These are phyloP conservation scores for Phytophthora meadii DNA, from an alignment of 352 stramenopile genomes.

Conservation along the genomic window DNA sequence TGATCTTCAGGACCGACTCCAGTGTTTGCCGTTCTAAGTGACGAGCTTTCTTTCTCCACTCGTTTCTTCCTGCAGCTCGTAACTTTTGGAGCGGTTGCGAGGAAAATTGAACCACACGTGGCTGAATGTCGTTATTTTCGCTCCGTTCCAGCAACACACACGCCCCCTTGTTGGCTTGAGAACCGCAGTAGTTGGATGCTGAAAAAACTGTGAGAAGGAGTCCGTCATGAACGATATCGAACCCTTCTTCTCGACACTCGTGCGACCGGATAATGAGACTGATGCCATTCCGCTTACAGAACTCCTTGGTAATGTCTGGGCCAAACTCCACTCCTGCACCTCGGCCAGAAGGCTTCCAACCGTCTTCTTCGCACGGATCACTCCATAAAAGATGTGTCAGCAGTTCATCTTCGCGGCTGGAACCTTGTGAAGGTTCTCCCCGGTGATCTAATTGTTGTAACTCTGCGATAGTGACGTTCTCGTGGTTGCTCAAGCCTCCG, in stretches of 20 bases:
- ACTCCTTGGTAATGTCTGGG: conserved; percentile 87
- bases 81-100: conserved; percentile 81
- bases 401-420: conserved; percentile 76
- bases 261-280: conserved; percentile 93
- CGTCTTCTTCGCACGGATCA: conserved; percentile 71
- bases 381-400: conserved; percentile 92
- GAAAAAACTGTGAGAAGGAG: conserved; percentile 74
- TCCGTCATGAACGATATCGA: conserved; percentile 85
- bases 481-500: conserved; percentile 86
- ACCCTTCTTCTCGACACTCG: conserved; percentile 91
- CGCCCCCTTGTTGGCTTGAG: conserved; percentile 87
- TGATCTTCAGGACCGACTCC: conserved; percentile 58
- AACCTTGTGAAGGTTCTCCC: conserved; percentile 80
- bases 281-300: conserved; percentile 83
- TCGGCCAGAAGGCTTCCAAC: conserved; percentile 60
- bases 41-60: conserved; percentile 72
- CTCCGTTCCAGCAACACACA: conserved; percentile 63
- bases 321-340: conserved; percentile 92
- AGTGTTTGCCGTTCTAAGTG: conserved; percentile 65
- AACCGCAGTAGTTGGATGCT: conserved; percentile 89
- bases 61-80: conserved; percentile 55
- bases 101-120: conserved; percentile 91
- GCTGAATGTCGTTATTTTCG: conserved; percentile 76
- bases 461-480: conserved; percentile 86
- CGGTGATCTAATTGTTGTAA: conserved; percentile 79